These are phyloP conservation scores for Raddia guianensis DNA, from an alignment of 176 grass and related monocot genomes.

Conservation along the genomic window DNA sequence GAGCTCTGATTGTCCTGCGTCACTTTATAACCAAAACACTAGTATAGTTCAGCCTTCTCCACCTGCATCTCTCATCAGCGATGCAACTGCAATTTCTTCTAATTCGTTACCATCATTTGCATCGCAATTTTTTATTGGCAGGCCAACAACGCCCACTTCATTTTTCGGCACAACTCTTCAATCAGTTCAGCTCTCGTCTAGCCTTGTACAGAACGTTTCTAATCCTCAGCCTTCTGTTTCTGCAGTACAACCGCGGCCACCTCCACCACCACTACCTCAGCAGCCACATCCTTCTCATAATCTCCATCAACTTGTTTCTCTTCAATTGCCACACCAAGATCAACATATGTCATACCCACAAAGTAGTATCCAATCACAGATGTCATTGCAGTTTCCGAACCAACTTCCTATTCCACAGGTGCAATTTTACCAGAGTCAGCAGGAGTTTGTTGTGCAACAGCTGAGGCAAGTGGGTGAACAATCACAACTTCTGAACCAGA, in stretches of 20 bases:
- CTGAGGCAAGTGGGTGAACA: constrained; percentile 51
- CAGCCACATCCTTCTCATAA: constrained; percentile 84
- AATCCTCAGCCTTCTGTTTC: constrained; percentile 55
- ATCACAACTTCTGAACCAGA: constrained; percentile 46
- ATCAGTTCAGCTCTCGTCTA: constrained; percentile 57
- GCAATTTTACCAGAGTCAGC: constrained; percentile 71
- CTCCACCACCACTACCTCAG: constrained; percentile 78
- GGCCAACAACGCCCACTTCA: constrained; percentile 52
- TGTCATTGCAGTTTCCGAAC: constrained; percentile 76
- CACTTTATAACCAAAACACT: constrained; percentile 50
- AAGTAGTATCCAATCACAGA: constrained; percentile 59
- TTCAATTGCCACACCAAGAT: constrained; percentile 60
- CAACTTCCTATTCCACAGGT: constrained; percentile 69
- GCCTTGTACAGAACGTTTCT: constrained; percentile 56
- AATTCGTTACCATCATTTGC: constrained; percentile 61
- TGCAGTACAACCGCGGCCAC: constrained; percentile 54
- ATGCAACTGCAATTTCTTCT: constrained; percentile 46
- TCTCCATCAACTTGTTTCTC: constrained; percentile 47
- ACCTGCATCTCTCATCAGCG: constrained; percentile 46
- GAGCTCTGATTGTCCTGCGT: constrained; percentile 50
- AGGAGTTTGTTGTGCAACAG: constrained; percentile 57
- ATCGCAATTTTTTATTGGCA: constrained; percentile 47
- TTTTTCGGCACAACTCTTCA: constrained; percentile 49
- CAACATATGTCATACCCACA: constrained; percentile 49
- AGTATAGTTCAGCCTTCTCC: constrained; percentile 39